Conservation (phyloP, 192 early-diverging fungal species). For the Funneliformis mosseae region DNA sequence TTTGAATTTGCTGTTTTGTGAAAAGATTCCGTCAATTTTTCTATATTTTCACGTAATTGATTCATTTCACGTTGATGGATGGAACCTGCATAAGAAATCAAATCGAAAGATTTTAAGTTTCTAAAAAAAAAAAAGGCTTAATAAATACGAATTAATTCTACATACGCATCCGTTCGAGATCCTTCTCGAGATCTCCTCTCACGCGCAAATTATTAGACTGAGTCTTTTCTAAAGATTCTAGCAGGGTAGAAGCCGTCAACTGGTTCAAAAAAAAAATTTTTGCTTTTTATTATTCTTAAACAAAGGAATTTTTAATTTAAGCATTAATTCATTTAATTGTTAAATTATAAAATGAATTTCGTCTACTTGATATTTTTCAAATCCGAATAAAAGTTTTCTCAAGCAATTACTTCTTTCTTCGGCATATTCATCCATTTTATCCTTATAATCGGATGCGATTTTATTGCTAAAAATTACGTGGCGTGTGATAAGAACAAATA, state of each 20-base stretch:
- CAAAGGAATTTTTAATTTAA: no score
- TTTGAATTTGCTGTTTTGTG: no score
- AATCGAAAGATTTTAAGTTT: no score
- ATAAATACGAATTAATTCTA: no score
- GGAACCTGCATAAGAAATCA: no score
- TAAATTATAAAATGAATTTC: neutral
- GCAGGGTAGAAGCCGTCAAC: conserved; percentile 6
- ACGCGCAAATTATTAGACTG: conserved; percentile 10
- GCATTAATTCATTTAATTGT: neutral
- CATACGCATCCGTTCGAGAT: conserved; percentile 20
- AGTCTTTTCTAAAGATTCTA: conserved; percentile 31
- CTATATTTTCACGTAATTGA: no score
- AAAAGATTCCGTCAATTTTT: no score
- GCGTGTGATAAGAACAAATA: no score
- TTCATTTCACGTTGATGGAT: no score
- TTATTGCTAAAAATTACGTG: neutral
- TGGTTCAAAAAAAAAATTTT: neutral
- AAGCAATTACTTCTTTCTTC: conserved; percentile 15
- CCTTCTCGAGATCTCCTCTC: conserved; percentile 27
- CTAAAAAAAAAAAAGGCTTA: no score
- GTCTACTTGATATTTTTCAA: conserved; percentile 33
- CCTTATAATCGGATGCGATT: conserved; percentile 23
- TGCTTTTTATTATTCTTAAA: no score
- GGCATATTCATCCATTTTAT: conserved; percentile 17
- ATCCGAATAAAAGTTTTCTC: conserved; percentile 28